Conservation (phyloP, 2,329 filamentous ascomycete genomes). For the Clarireedia monteithiana region DNA sequence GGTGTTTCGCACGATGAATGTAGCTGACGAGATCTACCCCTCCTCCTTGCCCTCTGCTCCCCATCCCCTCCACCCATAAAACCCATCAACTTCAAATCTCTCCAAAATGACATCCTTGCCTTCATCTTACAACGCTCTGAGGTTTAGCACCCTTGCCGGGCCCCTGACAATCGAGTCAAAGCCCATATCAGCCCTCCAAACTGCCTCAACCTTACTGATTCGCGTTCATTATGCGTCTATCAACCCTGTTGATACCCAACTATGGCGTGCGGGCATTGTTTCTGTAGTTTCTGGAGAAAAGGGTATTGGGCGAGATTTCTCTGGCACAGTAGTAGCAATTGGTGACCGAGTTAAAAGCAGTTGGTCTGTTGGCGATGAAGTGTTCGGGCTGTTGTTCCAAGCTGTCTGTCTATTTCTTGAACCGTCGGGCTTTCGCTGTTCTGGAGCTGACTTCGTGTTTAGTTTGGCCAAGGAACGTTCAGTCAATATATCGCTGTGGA, state of each 20-base stretch:
- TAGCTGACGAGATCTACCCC: not conserved
- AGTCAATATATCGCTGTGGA: constrained; percentile 24
- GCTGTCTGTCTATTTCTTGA: constrained; percentile 13
- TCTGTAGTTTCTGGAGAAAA: constrained; percentile 24
- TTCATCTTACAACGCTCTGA: constrained; percentile 11
- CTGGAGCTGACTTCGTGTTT: no score
- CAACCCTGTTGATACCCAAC: constrained; percentile 25
- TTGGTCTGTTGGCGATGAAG: constrained; percentile 30
- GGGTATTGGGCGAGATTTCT: constrained; percentile 26
- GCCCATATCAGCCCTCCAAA: constrained; percentile 16
- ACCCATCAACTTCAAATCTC: no score
- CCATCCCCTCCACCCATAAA: not conserved
- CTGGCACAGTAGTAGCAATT: constrained; percentile 29
- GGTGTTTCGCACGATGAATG: not conserved
- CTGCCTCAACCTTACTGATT: constrained; percentile 22
- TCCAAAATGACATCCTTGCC: constrained; percentile 2
- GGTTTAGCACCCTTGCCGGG: constrained; percentile 15
- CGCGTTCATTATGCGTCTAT: constrained; percentile 26
- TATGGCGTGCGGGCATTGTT: constrained; percentile 23
- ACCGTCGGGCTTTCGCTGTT: not conserved
- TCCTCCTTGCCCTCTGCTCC: not conserved
- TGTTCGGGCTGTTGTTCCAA: constrained; percentile 29
- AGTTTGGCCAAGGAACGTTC: constrained; percentile 28
- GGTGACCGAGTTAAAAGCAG: constrained; percentile 25
- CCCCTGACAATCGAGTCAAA: constrained; percentile 19